Conservation (phyloP, 441 rosid genomes). For the Populus hybrid region DNA sequence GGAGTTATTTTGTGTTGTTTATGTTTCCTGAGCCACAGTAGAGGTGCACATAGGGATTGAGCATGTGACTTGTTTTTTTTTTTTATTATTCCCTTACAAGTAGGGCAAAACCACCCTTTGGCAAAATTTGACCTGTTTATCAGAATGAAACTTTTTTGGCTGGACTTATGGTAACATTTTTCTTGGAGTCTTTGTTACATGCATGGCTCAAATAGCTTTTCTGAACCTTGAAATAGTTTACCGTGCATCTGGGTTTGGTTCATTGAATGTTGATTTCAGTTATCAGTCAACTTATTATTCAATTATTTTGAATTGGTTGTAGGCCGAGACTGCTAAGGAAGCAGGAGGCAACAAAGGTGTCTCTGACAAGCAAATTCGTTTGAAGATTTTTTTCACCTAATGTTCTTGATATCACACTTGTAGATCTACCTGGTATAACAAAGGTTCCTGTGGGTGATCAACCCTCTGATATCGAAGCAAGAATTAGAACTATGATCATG, state of each 20-base stretch:
- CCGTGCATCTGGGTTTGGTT: neutral
- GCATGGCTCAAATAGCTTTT: neutral
- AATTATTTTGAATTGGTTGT: slow-evolving; percentile 11
- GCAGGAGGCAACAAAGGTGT: slow-evolving; percentile 83
- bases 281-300: neutral
- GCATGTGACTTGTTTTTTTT: neutral
- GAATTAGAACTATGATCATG: no score
- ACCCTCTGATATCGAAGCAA: no score
- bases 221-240: neutral
- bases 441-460: no score
- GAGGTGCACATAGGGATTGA: neutral
- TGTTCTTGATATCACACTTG: slow-evolving; percentile 89
- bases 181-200: neutral
- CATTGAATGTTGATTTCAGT: neutral
- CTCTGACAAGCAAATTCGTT: slow-evolving; percentile 78
- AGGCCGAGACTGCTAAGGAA: slow-evolving; percentile 81
- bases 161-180: neutral
- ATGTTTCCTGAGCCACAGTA: no score
- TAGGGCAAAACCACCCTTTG: no score
- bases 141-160: neutral
- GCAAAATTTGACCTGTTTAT: neutral
- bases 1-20: neutral
- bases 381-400: slow-evolving; percentile 86
- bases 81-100: no score
- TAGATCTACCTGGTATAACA: slow-evolving; percentile 91